Conservation (phyloP, 257 asterid genomes). For the Solanum tarapatanum region DNA sequence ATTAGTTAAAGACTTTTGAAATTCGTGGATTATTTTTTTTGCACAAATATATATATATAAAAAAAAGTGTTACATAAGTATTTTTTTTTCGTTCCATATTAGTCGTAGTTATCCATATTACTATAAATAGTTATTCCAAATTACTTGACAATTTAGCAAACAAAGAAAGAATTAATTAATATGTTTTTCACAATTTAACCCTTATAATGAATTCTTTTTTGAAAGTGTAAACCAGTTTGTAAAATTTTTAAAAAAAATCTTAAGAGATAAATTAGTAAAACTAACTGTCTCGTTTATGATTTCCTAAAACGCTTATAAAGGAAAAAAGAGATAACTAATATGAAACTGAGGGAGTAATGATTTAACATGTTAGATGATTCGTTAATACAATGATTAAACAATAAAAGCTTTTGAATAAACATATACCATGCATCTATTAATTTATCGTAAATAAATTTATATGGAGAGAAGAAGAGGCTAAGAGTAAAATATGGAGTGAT, state of each 20-base stretch:
- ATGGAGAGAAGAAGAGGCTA: conserved; percentile 14
- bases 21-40: background rate
- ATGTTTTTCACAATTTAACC: fast-evolving
- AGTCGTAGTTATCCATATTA: fast-evolving
- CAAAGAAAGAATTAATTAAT: background rate
- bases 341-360: background rate
- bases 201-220: no score
- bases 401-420: background rate
- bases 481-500: conserved; percentile 20
- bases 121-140: background rate
- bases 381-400: background rate
- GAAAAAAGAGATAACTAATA: background rate
- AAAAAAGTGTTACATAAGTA: background rate
- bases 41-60: background rate
- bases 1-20: background rate
- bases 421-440: background rate
- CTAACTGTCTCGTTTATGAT: no score
- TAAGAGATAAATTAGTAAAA: no score
- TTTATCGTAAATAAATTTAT: background rate
- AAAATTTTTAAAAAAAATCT: no score
- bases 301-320: background rate
- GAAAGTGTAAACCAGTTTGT: background rate
- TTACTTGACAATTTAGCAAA: no score
- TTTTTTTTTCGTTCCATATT: no score
- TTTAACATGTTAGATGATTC: background rate